Evolutionary conservation across 148 eudicot genomes (phyloP).

Genomic region (Vaccinium darrowii): DNA sequence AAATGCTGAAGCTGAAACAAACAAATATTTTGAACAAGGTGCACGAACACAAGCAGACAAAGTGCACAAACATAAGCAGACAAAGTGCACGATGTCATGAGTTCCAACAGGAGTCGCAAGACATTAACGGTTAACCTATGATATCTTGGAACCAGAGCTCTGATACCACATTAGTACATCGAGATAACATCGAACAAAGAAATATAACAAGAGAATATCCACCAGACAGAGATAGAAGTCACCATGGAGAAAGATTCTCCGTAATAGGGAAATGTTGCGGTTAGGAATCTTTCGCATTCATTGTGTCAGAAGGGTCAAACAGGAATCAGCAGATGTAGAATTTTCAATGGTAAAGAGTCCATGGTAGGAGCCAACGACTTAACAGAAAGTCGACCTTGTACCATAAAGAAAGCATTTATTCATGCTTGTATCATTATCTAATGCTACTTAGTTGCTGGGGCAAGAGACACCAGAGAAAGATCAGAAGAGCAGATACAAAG

Average conservation of each 20-base stretch:
- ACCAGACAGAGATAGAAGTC: neutral
- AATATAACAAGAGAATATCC: neutral
- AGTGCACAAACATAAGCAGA: no score
- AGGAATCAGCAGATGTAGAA: slow-evolving; percentile 61
- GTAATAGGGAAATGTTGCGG: slow-evolving; percentile 82
- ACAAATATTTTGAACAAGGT: no score
- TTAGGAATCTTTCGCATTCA: slow-evolving; percentile 83
- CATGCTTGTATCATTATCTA: neutral
- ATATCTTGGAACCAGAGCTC: neutral
- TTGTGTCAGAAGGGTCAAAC: slow-evolving; percentile 87
- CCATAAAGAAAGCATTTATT: neutral
- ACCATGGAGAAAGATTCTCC: slow-evolving; percentile 90
- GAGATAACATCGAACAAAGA: neutral
- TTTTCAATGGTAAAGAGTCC: neutral
- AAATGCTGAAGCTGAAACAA: no score
- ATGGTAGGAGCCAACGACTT: neutral
- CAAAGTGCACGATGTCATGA: no score
- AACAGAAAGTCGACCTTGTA: neutral
- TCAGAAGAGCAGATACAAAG: no score
- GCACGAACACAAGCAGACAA: no score
- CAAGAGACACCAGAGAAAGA: slow-evolving; percentile 2
- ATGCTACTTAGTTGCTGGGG: neutral
- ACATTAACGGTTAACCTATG: no score
- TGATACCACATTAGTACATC: neutral
- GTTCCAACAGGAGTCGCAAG: no score